Percentiles rank a stretch among this genome's conserved stretches.
These are phyloP conservation scores for Penicillium cataractarum DNA, from an alignment of 495 filamentous ascomycete species.

Conservation along the genomic window DNA sequence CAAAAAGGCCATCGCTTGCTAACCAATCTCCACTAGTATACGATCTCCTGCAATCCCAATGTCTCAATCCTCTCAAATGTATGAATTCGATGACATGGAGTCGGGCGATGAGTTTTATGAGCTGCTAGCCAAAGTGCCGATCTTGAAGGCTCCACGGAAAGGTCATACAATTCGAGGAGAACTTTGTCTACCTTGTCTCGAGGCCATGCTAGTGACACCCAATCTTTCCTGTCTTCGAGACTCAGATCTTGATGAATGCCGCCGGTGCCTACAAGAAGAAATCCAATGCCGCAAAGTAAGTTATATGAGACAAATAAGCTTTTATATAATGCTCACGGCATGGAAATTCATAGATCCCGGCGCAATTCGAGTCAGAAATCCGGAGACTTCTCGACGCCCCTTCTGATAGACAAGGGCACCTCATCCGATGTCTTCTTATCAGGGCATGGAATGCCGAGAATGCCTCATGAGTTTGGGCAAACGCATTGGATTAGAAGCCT, in stretches of 20 bases:
- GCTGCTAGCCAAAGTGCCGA: background rate
- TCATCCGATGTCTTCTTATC: background rate
- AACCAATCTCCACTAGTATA: background rate
- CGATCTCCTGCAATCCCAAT: background rate
- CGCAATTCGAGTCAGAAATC: background rate
- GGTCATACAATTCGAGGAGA: background rate
- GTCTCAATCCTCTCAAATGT: background rate
- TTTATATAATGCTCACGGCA: background rate
- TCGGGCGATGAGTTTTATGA: background rate
- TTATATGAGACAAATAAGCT: background rate
- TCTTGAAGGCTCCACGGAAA: background rate
- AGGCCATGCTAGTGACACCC: background rate
- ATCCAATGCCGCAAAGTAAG: background rate
- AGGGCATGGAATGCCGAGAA: background rate
- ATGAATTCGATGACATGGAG: background rate
- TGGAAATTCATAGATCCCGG: background rate
- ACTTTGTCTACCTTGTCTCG: background rate
- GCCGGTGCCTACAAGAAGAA: background rate
- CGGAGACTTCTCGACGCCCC: background rate
- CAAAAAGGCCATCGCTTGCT: background rate
- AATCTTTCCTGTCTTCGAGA: background rate
- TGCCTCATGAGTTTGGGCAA: too few relatives aligned
- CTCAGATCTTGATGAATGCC: background rate
- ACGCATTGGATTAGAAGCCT: too few relatives aligned
- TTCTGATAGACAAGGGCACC: background rate